A percentile compares a stretch with the other conserved stretches of the same genome.
phyloP scores from a whole-genome alignment of 2,329 filamentous ascomycete genomes.

The Verticillium nonalfalfae region DNA sequence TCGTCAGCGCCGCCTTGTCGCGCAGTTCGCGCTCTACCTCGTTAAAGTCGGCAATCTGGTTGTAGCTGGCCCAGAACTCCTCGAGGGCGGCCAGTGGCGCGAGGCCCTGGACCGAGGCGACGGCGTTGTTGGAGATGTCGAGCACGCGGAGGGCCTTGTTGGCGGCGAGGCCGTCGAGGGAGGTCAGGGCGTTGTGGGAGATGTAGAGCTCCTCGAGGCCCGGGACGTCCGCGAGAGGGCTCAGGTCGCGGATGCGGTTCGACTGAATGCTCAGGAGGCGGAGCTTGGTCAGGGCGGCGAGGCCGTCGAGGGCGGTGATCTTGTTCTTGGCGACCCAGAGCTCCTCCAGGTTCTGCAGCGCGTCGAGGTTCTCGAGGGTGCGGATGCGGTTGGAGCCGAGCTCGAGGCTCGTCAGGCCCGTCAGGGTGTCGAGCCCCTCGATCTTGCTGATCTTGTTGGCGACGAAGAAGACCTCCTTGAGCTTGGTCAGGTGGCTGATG shows the following conservation, averaged over 20 bases:
- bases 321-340: slow-evolving; percentile 97
- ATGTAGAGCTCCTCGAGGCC: slow-evolving; percentile 91
- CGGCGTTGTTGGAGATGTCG: slow-evolving; percentile 84
- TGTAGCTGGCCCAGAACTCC: slow-evolving; percentile 93
- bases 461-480: slow-evolving; percentile 85
- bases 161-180: slow-evolving; percentile 64
- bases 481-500: slow-evolving; percentile 66
- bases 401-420: slow-evolving; percentile 75
- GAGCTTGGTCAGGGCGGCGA: slow-evolving; percentile 70
- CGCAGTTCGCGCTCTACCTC: slow-evolving; percentile 74
- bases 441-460: slow-evolving; percentile 91
- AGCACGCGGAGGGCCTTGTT: slow-evolving; percentile 67
- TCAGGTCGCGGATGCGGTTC: slow-evolving; percentile 78
- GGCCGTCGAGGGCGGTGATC: slow-evolving; percentile 74
- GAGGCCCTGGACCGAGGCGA: slow-evolving; percentile 68
- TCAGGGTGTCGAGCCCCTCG: slow-evolving; percentile 69
- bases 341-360: slow-evolving; percentile 71
- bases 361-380: slow-evolving; percentile 79
- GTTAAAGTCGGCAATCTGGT: slow-evolving; percentile 69
- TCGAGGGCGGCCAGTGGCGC: slow-evolving; percentile 65
- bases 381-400: slow-evolving; percentile 88
- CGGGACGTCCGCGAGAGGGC: slow-evolving; percentile 66
- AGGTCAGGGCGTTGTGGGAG: slow-evolving; percentile 84
- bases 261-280: slow-evolving; percentile 91
- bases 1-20: slow-evolving; percentile 74